A percentile compares a stretch with the other conserved stretches of the same genome.
These are phyloP conservation scores for Solanum rostratum DNA, from an alignment of 257 asterid species.

Conservation along the genomic window DNA sequence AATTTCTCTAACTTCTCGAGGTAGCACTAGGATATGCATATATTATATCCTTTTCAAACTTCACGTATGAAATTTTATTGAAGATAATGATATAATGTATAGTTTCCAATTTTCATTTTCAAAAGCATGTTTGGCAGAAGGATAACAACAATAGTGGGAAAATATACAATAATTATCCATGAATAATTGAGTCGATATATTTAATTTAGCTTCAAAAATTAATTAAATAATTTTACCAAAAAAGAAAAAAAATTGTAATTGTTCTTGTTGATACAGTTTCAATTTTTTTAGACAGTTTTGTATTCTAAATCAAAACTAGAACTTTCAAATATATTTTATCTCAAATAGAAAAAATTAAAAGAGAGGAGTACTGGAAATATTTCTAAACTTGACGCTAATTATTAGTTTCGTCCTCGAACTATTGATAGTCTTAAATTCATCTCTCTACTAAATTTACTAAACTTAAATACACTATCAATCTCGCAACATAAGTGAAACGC, in stretches of 20 bases:
- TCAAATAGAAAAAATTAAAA: not conserved
- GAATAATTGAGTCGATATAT: not conserved
- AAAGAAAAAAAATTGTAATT: not conserved
- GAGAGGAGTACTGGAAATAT: no score
- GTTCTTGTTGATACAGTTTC: no score
- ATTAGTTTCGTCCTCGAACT: no score
- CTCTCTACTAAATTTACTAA: no score
- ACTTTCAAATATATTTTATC: not conserved
- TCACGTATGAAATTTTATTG: not conserved
- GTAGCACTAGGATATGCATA: accelerated
- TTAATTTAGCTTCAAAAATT: not conserved
- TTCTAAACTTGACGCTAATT: no score
- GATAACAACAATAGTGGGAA: not conserved
- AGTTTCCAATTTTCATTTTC: not conserved
- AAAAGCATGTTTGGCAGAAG: not conserved
- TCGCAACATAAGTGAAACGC: no score
- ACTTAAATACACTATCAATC: no score
- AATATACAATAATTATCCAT: not conserved
- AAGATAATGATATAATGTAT: not conserved
- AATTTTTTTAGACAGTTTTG: no score
- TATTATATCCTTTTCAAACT: not conserved
- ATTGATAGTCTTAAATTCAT: no score
- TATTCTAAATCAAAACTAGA: not conserved
- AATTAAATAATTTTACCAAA: not conserved
- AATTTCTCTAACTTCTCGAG: not conserved